Evolutionary conservation across 108 stramenopile species (phyloP).

Genomic region (Aureococcus anophagefferens): DNA sequence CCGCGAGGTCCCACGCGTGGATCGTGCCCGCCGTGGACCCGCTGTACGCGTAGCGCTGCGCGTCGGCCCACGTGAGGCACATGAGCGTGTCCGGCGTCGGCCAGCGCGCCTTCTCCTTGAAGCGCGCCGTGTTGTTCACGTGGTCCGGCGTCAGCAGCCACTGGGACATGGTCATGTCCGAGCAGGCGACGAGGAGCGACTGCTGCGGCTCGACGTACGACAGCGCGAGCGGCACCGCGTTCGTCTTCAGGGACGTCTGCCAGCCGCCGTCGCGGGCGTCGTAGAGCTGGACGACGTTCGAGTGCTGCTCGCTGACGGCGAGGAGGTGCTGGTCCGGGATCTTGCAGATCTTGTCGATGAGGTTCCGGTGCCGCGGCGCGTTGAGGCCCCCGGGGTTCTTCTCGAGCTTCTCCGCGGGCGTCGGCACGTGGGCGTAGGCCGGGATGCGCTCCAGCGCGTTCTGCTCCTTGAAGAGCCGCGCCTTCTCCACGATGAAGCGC

Average conservation of each 20-base stretch:
- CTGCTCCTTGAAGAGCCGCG: conserved; percentile 4
- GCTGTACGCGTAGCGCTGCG: conserved; percentile 31
- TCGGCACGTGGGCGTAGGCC: background rate
- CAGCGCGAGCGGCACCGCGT: conserved; percentile 32
- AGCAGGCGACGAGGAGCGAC: conserved; percentile 24
- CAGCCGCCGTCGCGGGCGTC: conserved; percentile 7
- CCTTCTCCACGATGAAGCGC: conserved; percentile 27
- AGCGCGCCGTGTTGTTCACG: conserved; percentile 1
- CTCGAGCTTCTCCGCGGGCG: background rate
- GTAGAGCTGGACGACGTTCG: conserved; percentile 24
- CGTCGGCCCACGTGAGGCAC: conserved; percentile 31
- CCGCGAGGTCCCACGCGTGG: conserved; percentile 31
- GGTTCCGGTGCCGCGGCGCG: background rate
- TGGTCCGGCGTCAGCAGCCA: conserved; percentile 26
- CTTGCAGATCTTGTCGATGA: background rate
- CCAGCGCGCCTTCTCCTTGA: conserved; percentile 23
- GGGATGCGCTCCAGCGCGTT: background rate
- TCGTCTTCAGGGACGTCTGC: conserved; percentile 13
- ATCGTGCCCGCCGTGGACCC: conserved; percentile 33
- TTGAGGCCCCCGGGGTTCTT: too few species aligned
- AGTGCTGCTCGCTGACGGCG: conserved; percentile 17
- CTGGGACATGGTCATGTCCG: conserved; percentile 33
- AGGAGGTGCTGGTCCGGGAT: background rate
- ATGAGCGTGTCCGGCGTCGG: conserved; percentile 34
- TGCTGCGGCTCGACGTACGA: conserved; percentile 21